Conservation (phyloP, 1,284 basidiomycete genomes). For the Austroboletus niveus region DNA sequence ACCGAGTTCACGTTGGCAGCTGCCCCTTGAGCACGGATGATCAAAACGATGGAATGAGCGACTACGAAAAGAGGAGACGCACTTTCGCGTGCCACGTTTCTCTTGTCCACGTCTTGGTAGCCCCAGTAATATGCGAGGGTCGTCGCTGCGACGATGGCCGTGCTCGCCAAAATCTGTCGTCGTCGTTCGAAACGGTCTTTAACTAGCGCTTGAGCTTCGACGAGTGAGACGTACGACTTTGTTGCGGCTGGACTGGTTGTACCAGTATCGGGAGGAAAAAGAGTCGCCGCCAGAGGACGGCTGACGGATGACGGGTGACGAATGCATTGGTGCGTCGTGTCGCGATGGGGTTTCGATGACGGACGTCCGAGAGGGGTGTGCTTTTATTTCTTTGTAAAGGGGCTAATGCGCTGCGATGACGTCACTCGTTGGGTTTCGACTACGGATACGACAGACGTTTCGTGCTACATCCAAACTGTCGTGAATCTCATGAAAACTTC, state of each 20-base stretch:
- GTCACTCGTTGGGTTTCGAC: too few relatives aligned
- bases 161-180: slow-evolving; percentile 29
- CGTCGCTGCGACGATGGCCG: slow-evolving; percentile 27
- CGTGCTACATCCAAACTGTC: too few relatives aligned
- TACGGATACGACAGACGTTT: too few relatives aligned
- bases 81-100: slow-evolving; percentile 28
- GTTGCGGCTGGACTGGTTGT: slow-evolving; percentile 34
- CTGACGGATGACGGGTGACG: slow-evolving; percentile 24
- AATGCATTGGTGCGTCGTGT: slow-evolving; percentile 15
- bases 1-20: slow-evolving; percentile 7
- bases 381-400: too few relatives aligned
- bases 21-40: slow-evolving; percentile 8
- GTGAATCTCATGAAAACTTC: too few relatives aligned
- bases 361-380: too few relatives aligned
- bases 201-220: not conserved
- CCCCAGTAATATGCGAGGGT: slow-evolving; percentile 37
- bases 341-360: too few relatives aligned
- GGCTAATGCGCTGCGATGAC: too few relatives aligned
- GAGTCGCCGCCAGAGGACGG: slow-evolving; percentile 20
- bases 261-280: slow-evolving; percentile 32
- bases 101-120: slow-evolving; percentile 33
- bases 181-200: not conserved
- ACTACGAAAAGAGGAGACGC: not conserved
- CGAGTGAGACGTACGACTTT: slow-evolving; percentile 24
- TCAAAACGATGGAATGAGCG: not conserved